phyloP scores from a whole-genome alignment of 2,329 filamentous ascomycete genomes.

The Neonectria sp. region DNA sequence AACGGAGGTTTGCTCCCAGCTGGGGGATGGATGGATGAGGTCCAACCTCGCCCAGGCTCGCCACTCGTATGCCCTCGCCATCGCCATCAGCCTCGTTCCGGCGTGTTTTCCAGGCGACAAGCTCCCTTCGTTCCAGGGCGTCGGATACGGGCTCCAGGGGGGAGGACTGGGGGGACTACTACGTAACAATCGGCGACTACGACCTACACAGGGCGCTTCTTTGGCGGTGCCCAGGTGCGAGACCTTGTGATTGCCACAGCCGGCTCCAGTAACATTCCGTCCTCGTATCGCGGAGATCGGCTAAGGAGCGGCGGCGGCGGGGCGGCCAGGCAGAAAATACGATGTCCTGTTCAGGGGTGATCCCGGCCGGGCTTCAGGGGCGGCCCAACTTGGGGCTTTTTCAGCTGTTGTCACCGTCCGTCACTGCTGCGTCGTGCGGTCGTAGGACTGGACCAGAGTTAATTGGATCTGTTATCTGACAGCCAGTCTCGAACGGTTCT shows the following conservation, averaged over 20 bases:
- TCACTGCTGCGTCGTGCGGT: too few relatives aligned
- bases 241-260: too few relatives aligned
- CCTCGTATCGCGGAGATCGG: slow-evolving; percentile 29
- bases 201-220: too few relatives aligned
- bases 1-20: background rate
- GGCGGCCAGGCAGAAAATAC: slow-evolving; percentile 20
- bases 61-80: too few relatives aligned
- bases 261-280: slow-evolving; percentile 7
- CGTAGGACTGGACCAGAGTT: background rate
- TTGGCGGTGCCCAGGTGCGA: too few relatives aligned
- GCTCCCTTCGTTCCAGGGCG: background rate
- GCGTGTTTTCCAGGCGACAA: background rate
- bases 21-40: background rate
- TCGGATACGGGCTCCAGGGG: too few relatives aligned
- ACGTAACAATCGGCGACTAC: background rate
- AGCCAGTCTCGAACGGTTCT: slow-evolving; percentile 13
- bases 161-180: background rate
- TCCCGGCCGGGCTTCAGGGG: slow-evolving; percentile 10
- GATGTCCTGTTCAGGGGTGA: slow-evolving; percentile 5
- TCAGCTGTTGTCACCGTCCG: slow-evolving; percentile 9
- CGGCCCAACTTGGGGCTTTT: background rate
- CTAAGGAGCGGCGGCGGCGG: slow-evolving; percentile 12
- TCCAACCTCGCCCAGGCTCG: background rate
- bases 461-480: slow-evolving; percentile 37
- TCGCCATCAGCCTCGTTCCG: background rate